A percentile compares a stretch with the other conserved stretches of the same genome.
phyloP scores from a whole-genome alignment of 2,329 filamentous ascomycete genomes.

The Rutstroemia sp. region DNA sequence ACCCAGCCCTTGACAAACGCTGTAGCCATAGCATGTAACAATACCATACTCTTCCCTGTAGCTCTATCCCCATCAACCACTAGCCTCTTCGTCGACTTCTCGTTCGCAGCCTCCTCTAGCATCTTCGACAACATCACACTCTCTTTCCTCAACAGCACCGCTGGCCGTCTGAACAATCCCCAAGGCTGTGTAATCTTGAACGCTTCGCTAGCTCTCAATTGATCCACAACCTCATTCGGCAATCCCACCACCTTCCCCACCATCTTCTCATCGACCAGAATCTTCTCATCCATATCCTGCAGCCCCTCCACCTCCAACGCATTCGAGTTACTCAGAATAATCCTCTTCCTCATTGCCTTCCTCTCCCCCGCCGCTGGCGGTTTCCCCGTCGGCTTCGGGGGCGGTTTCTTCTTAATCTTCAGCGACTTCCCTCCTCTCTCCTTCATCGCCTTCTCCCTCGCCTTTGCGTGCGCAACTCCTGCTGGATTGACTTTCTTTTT shows the following conservation, averaged over 20 bases:
- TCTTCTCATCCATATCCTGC: slow-evolving; percentile 48
- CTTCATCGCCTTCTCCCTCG: neutral
- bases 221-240: slow-evolving; percentile 64
- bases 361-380: slow-evolving; percentile 70
- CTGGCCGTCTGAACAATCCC: slow-evolving; percentile 77
- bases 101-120: slow-evolving; percentile 48
- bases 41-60: slow-evolving; percentile 79
- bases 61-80: slow-evolving; percentile 67
- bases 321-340: slow-evolving; percentile 91
- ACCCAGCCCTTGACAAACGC: slow-evolving; percentile 80
- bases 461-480: slow-evolving; percentile 10
- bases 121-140: slow-evolving; percentile 62
- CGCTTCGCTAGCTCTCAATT: slow-evolving; percentile 73
- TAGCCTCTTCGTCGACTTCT: slow-evolving; percentile 50
- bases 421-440: slow-evolving; percentile 12
- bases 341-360: slow-evolving; percentile 78
- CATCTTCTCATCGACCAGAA: slow-evolving; percentile 45
- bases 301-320: slow-evolving; percentile 70
- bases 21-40: slow-evolving; percentile 77
- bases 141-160: slow-evolving; percentile 70
- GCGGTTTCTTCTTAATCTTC: slow-evolving; percentile 42
- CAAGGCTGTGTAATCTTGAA: slow-evolving; percentile 90
- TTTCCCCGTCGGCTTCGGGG: slow-evolving; percentile 31
- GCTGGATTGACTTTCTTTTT: slow-evolving; percentile 3
- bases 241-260: slow-evolving; percentile 63